Evolutionary conservation across 345 rosid genomes (phyloP), one percentile per base, ranked within the genome.

Genomic region (Arabis hirsuta): DNA sequence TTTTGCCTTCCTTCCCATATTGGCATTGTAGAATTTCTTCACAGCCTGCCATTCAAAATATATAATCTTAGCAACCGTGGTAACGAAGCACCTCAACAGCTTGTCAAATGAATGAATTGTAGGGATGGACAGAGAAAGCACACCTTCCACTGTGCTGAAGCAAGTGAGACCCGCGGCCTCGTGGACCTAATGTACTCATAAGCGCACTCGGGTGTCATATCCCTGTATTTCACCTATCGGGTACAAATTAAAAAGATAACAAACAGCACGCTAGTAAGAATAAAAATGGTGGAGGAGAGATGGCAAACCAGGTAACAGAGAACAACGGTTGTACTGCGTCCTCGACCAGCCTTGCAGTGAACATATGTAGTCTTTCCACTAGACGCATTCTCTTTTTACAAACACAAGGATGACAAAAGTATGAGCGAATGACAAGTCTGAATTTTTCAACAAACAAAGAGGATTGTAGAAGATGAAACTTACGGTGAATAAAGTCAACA

Each of bases 311-410:
- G 78, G 73, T 88, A 88, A 76, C 95, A 88, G 42, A 90, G 92
- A 76, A 87, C 92, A 64, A 90, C 76, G 59, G 97, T 90, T 2
- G 92, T 90, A 76, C 94, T 90, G 72, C 94, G 82, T 80, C 97
- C 94, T 22, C 92, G 81, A 32, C 95, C 97, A 73, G 97, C 95
- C 82, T 90, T 90, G 76, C 97, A 88, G 67, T 90, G 97, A 59
- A 88, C 94, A 79, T 90, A 87, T 32, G 97, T 88, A 34, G 85
- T 87, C 76, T 73, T 84, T 56, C 92, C 87, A 67, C 62, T 57
- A 29, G 78, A 74, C 27, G 90, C 78, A 64, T 85, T 88, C 69
- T 75, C 92, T 88, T 59, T 3, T 34, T 20, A 69, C 46, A 22
- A 10, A 41, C 20, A 20, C 0, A 16, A 16, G 16, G 16, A 16